Conservation (phyloP, 257 asterid genomes). For the Eustoma russellianum region DNA sequence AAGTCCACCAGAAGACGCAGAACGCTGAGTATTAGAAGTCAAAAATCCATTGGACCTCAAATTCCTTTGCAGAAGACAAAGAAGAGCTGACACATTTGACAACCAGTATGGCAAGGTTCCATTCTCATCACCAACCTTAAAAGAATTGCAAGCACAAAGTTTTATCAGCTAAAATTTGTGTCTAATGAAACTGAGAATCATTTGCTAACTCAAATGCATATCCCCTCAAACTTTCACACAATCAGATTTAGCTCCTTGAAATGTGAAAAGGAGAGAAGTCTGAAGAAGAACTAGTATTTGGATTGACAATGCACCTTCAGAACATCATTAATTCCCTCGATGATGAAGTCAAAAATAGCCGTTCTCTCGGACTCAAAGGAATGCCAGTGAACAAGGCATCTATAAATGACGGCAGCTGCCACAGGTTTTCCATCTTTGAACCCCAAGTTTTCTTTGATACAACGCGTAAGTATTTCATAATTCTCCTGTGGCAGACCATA, state of each 20-base stretch:
- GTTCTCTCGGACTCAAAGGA: slow-evolving; percentile 97
- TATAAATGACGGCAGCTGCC: slow-evolving; percentile 90
- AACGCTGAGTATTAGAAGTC: slow-evolving; percentile 65
- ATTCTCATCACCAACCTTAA: slow-evolving; percentile 76
- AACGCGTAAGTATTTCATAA: slow-evolving; percentile 66
- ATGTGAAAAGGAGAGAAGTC: background rate
- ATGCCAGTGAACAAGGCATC: slow-evolving; percentile 94
- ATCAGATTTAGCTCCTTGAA: background rate
- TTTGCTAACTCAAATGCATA: too few species aligned
- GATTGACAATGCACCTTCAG: slow-evolving; percentile 66
- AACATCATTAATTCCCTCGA: slow-evolving; percentile 75
- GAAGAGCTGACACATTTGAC: slow-evolving; percentile 88
- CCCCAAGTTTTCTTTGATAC: slow-evolving; percentile 85
- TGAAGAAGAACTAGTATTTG: background rate
- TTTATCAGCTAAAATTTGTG: slow-evolving; percentile 2
- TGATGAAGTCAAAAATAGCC: slow-evolving; percentile 69
- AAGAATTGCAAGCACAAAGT: slow-evolving; percentile 12
- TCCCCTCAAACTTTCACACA: too few species aligned
- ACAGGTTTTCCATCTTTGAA: slow-evolving; percentile 88
- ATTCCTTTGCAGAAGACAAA: slow-evolving; percentile 89
- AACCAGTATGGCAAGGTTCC: slow-evolving; percentile 87
- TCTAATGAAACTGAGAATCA: background rate
- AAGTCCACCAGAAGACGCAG: slow-evolving; percentile 61
- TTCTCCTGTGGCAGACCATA: slow-evolving; percentile 44
- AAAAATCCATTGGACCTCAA: slow-evolving; percentile 80